Percentiles rank a stretch among this genome's conserved stretches.
These are phyloP conservation scores for Alisma plantagoaquatica DNA, from an alignment of 106 monocot genomes.

Conservation along the genomic window DNA sequence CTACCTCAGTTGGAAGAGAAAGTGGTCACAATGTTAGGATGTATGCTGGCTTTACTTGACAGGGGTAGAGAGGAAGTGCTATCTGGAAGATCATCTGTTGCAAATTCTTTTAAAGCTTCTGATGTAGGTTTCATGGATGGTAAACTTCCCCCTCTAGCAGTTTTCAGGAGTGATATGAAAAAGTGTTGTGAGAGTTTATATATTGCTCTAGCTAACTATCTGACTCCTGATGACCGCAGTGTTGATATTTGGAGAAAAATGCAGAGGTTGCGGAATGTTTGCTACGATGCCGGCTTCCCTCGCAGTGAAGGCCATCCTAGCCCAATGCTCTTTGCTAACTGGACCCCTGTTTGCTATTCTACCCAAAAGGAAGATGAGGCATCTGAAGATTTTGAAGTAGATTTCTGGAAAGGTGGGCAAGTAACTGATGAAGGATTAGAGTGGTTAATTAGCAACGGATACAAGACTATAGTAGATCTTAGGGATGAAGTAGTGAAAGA, in stretches of 20 bases:
- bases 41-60: slow-evolving; percentile 66
- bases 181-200: slow-evolving; percentile 86
- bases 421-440: slow-evolving; percentile 80
- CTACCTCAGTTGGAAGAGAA: slow-evolving; percentile 68
- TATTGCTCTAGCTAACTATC: slow-evolving; percentile 73
- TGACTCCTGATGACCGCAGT: slow-evolving; percentile 35
- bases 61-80: slow-evolving; percentile 80
- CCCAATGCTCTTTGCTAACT: slow-evolving; percentile 79
- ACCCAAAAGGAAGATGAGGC: slow-evolving; percentile 18
- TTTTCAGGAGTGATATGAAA: slow-evolving; percentile 91
- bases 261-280: slow-evolving; percentile 86
- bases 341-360: slow-evolving; percentile 68
- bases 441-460: slow-evolving; percentile 74
- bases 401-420: slow-evolving; percentile 98
- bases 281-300: slow-evolving; percentile 93
- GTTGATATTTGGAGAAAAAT: slow-evolving; percentile 65
- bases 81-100: slow-evolving; percentile 58
- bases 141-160: slow-evolving; percentile 79
- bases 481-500: slow-evolving; percentile 58
- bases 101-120: slow-evolving; percentile 34
- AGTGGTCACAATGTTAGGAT: slow-evolving; percentile 69
- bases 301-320: slow-evolving; percentile 53
- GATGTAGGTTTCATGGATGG: slow-evolving; percentile 42
- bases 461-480: slow-evolving; percentile 92
- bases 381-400: slow-evolving; percentile 52